Conservation (phyloP, 2,329 filamentous ascomycete genomes). For the Ceratocystis ficicola region DNA sequence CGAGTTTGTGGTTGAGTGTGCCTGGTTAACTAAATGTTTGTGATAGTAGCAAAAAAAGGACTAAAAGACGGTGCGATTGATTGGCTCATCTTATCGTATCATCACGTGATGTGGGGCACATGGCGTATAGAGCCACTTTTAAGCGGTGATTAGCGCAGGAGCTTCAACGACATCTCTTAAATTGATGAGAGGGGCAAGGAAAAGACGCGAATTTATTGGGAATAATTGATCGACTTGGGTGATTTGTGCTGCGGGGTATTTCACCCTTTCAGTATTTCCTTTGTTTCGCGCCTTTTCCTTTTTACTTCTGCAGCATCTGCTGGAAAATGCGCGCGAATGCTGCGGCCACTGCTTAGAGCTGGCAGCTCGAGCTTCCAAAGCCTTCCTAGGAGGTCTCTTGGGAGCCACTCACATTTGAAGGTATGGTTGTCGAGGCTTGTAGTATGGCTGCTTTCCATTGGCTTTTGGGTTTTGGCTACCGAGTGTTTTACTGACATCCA, state of each 20-base stretch:
- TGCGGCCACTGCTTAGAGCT: slow-evolving; percentile 17
- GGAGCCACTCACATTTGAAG: neutral
- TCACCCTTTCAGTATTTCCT: neutral
- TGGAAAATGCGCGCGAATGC: slow-evolving; percentile 17
- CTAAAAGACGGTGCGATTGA: neutral
- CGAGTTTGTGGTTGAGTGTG: neutral
- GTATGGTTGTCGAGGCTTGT: neutral
- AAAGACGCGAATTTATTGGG: neutral
- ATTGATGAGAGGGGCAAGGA: neutral
- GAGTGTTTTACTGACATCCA: neutral
- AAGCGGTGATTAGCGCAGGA: slow-evolving; percentile 8
- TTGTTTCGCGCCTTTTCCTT: neutral
- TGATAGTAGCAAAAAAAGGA: neutral
- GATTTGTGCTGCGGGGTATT: neutral
- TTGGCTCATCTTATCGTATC: slow-evolving; percentile 11
- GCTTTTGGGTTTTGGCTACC: neutral
- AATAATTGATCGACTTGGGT: neutral
- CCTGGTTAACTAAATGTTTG: neutral
- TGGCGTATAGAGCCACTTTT: neutral
- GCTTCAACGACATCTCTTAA: neutral
- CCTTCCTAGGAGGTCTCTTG: neutral
- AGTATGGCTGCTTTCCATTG: too few relatives aligned
- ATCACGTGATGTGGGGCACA: slow-evolving; percentile 17
- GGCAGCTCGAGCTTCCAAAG: slow-evolving; percentile 15
- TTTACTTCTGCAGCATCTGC: slow-evolving; percentile 10